Base-by-base conservation (phyloP, 1,139 yeast species). In the Suhomyces terraborum region DNA sequence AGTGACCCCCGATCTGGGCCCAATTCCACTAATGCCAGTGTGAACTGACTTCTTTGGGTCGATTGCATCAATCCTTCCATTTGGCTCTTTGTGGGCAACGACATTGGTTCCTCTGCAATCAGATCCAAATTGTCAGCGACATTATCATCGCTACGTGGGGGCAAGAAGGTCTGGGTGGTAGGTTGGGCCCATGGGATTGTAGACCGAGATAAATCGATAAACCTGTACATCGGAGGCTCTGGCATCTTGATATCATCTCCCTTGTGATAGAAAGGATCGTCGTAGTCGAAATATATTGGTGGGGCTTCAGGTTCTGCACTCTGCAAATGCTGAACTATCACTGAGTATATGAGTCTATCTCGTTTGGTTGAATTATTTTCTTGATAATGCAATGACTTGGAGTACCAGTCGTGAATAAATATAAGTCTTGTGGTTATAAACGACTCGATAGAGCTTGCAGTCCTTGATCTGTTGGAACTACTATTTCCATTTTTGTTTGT, bases 381-480 rank as follows among this genome's bases (percentile, higher is more conserved):
- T 30, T 47, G 40, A 35, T 51, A 62, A 32, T 57, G 59, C 1
- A 62, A 59, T 14, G 66, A 48, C 16, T 61, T 60, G 37, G 59
- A 62, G 50, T 58, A 64, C 75, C 75, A 69, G 45, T 69, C 75
- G 29, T 57, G 58, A 51, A 60, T 69, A 41, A 72, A 67, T 4
- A 66, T 40, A 4, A 68, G 45, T 29, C 69, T 52, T 3, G 62
- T 51, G 1, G 62, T 54, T 17, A 67, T 46, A 12, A 55, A 52
- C 12, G 61, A 46, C 23, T 61, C 59, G 28, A 55, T 34, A 8
- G 46, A 41, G 13, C 14, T 21, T 8, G 35, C 10, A 4, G 14
- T 20, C 18, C 24, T 38, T 16, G 24, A 30, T 12, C 24, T 14
- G 14, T 30, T 12, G 23, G 19, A 19, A 10, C 20, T 17, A 17